phyloP scores from a whole-genome alignment of 257 asterid species.

The Asclepias syriaca region DNA sequence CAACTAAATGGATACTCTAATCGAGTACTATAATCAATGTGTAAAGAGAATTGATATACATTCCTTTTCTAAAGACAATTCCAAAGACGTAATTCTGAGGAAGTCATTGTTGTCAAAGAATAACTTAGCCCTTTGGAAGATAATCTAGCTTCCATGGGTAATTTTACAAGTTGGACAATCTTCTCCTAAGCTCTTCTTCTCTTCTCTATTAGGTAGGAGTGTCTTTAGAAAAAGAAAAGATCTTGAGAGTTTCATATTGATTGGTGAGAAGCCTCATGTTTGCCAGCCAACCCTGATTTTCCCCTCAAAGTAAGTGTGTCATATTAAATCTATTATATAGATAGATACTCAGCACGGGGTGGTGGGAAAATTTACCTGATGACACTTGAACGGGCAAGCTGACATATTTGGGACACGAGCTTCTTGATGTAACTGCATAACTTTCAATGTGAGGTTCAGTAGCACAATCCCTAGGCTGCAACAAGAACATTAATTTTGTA shows the following conservation, averaged over 20 bases:
- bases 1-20: background rate
- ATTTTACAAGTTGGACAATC: background rate
- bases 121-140: background rate
- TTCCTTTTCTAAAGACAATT: background rate
- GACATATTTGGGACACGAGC: slow-evolving; percentile 62
- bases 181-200: background rate
- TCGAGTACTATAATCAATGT: background rate
- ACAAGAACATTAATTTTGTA: slow-evolving; percentile 26
- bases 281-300: background rate
- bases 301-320: background rate
- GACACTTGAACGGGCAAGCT: slow-evolving; percentile 60
- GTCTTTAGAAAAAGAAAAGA: background rate
- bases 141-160: background rate
- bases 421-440: slow-evolving; percentile 29
- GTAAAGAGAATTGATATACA: background rate
- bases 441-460: slow-evolving; percentile 30
- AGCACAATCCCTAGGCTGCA: slow-evolving; percentile 84
- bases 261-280: background rate
- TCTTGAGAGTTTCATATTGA: background rate
- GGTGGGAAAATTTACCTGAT: slow-evolving; percentile 34
- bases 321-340: background rate
- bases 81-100: background rate
- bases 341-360: background rate
- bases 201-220: background rate
- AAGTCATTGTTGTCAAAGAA: background rate